Evolutionary conservation across 805 yeast genomes (phyloP).

Genomic region (Yueomyces sinensis): DNA sequence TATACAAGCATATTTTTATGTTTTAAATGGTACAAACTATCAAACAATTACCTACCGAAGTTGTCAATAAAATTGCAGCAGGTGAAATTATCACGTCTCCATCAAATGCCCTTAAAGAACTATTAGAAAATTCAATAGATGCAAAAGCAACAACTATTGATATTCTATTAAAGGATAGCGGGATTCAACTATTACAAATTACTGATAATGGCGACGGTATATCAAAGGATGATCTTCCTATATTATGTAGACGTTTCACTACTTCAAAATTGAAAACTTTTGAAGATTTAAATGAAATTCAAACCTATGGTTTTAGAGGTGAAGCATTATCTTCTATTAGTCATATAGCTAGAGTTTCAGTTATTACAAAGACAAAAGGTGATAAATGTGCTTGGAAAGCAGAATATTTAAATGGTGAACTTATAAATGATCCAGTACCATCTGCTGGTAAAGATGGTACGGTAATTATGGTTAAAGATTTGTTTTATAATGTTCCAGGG

Average conservation of each 20-base stretch:
- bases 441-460: slow-evolving; percentile 86
- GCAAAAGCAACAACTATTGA: slow-evolving; percentile 69
- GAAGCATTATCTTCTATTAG: slow-evolving; percentile 94
- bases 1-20: too few relatives aligned
- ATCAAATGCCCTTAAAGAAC: slow-evolving; percentile 84
- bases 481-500: slow-evolving; percentile 80
- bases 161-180: slow-evolving; percentile 81
- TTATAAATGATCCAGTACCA: slow-evolving; percentile 47
- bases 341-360: slow-evolving; percentile 72
- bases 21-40: too few relatives aligned
- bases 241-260: slow-evolving; percentile 85
- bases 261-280: slow-evolving; percentile 70
- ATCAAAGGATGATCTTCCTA: slow-evolving; percentile 49
- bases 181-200: slow-evolving; percentile 71
- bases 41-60: slow-evolving; percentile 47
- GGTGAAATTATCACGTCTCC: slow-evolving; percentile 95
- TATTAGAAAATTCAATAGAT: slow-evolving; percentile 86
- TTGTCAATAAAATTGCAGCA: slow-evolving; percentile 88
- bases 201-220: slow-evolving; percentile 88
- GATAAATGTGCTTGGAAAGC: slow-evolving; percentile 62
- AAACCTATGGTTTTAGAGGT: slow-evolving; percentile 90
- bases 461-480: slow-evolving; percentile 69
- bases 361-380: slow-evolving; percentile 53
- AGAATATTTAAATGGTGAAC: slow-evolving; percentile 52
- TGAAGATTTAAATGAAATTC: slow-evolving; percentile 58